Base-by-base conservation (phyloP, 805 yeast species). In the Candida quercuum region DNA sequence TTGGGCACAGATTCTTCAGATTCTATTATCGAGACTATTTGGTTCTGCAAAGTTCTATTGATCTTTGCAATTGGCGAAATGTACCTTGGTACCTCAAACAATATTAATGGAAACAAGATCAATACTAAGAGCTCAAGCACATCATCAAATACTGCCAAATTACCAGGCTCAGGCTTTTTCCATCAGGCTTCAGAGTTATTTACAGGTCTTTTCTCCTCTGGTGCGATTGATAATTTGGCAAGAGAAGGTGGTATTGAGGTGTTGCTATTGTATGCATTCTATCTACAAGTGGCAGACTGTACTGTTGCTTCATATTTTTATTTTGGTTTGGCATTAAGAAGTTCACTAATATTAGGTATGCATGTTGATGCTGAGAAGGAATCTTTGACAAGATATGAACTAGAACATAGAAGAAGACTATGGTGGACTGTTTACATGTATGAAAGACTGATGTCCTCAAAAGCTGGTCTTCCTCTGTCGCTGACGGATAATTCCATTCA, bases 401-500 rank as follows among this genome's bases (percentile, higher is more conserved):
- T 83, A 47, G 95, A 89, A 47, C 88, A 85, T 57, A 70, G 95
- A 36, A 72, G 95, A 53, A 73, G 89, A 40, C 60, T 86, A 25
- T 88, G 91, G 66, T 88, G 96, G 96, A 81, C 88, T 29, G 78
- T 82, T 23, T 87, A 86, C 60, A 76, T 81, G 59, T 74, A 86
- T 48, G 97, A 88, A 61, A 63, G 91, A 57, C 83, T 84, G 91
- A 60, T 84, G 28, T 81, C 87, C 6, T 81, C 89, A 11, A 84
- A 84, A 51, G 89, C 89, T 0, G 94, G 94, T 1, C 60, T 84
- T 19, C 94, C 94, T 1, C 57, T 84, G 30, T 77, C 86, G 37
- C 72, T 89, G 41, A 81, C 93, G 1, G 93, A 84, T 54, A 85
- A 82, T 41, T 84, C 91, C 42, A 81, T 89, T 15, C 78, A 86